phyloP scores from a whole-genome alignment of 371 early-diverging fungal species.

The Mortierella sp. region DNA sequence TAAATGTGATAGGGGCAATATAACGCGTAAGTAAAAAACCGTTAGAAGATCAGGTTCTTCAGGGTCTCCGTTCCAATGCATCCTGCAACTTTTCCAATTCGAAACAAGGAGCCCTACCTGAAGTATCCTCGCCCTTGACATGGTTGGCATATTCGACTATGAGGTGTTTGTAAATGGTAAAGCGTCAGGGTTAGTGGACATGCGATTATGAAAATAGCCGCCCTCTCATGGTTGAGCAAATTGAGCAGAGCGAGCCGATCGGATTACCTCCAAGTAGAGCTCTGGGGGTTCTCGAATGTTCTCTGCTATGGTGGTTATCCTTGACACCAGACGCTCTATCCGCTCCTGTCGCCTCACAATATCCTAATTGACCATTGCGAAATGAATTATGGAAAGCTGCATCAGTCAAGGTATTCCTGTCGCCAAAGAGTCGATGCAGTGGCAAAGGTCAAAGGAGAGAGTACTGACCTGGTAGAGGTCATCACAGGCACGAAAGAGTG shows the following conservation, averaged over 20 bases:
- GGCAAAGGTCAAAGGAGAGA: neutral
- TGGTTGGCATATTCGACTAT: constrained; percentile 43
- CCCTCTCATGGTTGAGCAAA: neutral
- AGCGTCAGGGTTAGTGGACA: neutral
- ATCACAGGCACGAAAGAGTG: constrained; percentile 39
- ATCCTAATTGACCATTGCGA: constrained; percentile 18
- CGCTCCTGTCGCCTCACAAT: constrained; percentile 43
- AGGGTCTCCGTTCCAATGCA: neutral
- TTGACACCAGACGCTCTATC: constrained; percentile 42
- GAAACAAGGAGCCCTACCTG: constrained; percentile 27
- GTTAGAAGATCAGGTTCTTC: neutral
- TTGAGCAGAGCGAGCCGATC: neutral
- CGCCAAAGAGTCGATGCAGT: neutral
- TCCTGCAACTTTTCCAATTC: neutral
- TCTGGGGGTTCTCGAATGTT: constrained; percentile 47
- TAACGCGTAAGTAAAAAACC: neutral
- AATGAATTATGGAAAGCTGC: neutral
- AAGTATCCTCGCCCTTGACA: constrained; percentile 51
- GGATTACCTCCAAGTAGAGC: constrained; percentile 34
- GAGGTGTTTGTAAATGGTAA: neutral
- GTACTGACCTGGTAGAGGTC: constrained; percentile 33
- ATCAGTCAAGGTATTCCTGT: neutral
- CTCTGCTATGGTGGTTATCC: constrained; percentile 50
- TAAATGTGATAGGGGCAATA: constrained; percentile 1
- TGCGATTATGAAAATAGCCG: constrained; percentile 2